phyloP scores from a whole-genome alignment of 2,329 filamentous ascomycete species.

The Cadophora sp. region DNA sequence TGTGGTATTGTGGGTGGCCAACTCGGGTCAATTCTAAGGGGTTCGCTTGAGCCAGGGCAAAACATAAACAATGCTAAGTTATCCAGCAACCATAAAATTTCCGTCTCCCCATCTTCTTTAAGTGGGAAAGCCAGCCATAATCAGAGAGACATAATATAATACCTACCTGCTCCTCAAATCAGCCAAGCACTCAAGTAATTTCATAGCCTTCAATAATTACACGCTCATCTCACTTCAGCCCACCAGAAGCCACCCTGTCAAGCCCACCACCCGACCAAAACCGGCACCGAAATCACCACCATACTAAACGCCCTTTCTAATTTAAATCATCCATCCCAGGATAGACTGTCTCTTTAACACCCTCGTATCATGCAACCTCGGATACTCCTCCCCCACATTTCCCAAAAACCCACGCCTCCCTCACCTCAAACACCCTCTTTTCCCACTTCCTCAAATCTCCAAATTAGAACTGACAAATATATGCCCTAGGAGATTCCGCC shows the following conservation, averaged over 20 bases:
- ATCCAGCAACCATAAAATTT: no score
- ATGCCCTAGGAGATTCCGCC: neutral
- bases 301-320: neutral
- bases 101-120: no score
- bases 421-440: neutral
- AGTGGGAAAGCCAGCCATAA: no score
- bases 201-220: no score
- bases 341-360: neutral
- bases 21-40: neutral
- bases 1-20: no score
- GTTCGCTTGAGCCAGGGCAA: neutral
- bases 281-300: neutral
- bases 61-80: slow-evolving; percentile 2
- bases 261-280: neutral
- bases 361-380: neutral
- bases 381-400: no score
- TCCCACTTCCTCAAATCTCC: neutral
- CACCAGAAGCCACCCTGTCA: neutral
- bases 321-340: neutral
- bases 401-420: neutral
- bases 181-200: no score
- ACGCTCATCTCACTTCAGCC: no score
- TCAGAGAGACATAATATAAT: no score
- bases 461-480: neutral
- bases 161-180: no score